phyloP scores from a whole-genome alignment of 2,329 filamentous ascomycete genomes.

The Colletotrichum noveboracense region DNA sequence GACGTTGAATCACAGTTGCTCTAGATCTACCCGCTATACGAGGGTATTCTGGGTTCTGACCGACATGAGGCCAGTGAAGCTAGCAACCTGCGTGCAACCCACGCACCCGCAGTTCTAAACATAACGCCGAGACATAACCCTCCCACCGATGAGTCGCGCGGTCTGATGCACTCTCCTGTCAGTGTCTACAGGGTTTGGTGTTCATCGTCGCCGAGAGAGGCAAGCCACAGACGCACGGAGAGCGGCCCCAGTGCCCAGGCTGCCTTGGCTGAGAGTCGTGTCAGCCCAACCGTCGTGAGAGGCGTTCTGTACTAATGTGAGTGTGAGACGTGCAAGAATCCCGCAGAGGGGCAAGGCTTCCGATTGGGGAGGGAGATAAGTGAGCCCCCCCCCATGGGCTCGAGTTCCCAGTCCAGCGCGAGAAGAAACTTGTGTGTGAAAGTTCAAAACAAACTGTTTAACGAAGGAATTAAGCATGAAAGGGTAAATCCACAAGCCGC shows the following conservation, averaged over 20 bases:
- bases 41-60: not conserved
- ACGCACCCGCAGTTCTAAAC: not conserved
- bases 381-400: not conserved
- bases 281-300: conserved; percentile 2
- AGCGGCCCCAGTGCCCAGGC: not conserved
- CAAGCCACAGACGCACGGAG: not conserved
- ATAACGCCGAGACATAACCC: not conserved
- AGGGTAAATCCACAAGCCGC: not conserved
- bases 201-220: not conserved
- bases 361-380: not conserved
- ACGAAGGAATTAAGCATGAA: not conserved
- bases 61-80: not conserved
- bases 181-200: not conserved
- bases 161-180: not conserved
- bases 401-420: not conserved
- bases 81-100: not conserved
- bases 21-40: not conserved
- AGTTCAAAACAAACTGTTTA: too few species aligned
- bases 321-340: not conserved
- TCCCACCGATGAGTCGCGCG: not conserved
- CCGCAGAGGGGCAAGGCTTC: not conserved
- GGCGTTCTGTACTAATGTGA: not conserved
- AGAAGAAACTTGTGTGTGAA: not conserved
- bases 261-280: conserved; percentile 12
- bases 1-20: not conserved